phyloP scores from a whole-genome alignment of 495 filamentous ascomycete genomes.

The Platismatia glauca region DNA sequence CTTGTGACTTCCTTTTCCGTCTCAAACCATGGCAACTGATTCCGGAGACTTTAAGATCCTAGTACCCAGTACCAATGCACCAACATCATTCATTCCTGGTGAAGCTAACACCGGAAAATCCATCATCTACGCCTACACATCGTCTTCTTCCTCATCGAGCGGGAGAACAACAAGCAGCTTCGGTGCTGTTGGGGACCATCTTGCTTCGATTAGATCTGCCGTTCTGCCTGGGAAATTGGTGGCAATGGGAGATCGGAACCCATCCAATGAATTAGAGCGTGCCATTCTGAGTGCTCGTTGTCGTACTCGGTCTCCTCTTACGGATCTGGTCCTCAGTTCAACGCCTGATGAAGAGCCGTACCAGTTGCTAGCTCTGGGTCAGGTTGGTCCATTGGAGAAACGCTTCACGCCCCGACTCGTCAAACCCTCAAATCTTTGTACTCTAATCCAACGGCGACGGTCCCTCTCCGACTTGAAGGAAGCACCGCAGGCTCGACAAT shows the following conservation, averaged over 20 bases:
- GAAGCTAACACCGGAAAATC: conserved; percentile 7
- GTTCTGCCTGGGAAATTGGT: background rate
- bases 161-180: conserved; percentile 15
- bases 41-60: background rate
- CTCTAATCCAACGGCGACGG: conserved; percentile 10
- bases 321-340: conserved; percentile 11
- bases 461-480: conserved; percentile 15
- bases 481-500: background rate
- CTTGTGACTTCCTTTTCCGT: background rate
- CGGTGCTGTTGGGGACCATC: conserved; percentile 19
- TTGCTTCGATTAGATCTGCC: conserved; percentile 9
- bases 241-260: background rate
- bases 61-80: conserved; percentile 5
- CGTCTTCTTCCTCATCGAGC: conserved; percentile 17
- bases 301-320: conserved; percentile 2
- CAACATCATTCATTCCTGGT: background rate
- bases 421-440: conserved; percentile 4
- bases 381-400: conserved; percentile 5
- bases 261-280: background rate
- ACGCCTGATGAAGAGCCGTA: conserved; percentile 13
- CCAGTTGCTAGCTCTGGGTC: conserved; percentile 11
- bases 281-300: background rate
- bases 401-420: conserved; percentile 10
- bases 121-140: conserved; percentile 12
- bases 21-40: background rate